phyloP scores from a whole-genome alignment of 805 yeast species.

The Candida awuae region DNA sequence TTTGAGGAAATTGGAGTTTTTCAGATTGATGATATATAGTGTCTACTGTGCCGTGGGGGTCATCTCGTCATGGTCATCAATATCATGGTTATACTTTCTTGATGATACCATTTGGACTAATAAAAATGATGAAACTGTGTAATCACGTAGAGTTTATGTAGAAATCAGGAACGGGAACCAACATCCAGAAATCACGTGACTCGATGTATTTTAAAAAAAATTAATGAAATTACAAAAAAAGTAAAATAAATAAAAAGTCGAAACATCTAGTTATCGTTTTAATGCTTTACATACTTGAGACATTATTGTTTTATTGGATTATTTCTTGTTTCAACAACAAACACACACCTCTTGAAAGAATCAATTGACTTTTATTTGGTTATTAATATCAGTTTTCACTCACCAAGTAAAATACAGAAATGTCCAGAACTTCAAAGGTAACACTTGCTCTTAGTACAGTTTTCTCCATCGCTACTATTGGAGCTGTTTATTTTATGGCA shows the following conservation, averaged over 20 bases:
- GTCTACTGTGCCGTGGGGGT: conserved; percentile 85
- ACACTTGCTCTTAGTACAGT: conserved; percentile 56
- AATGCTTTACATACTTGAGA: no score
- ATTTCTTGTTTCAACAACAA: no score
- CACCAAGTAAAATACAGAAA: conserved; percentile 18
- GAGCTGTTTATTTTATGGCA: conserved; percentile 66
- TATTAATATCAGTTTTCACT: not conserved
- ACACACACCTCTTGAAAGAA: no score
- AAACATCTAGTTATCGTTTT: no score
- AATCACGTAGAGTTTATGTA: no score
- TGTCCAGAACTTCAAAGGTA: conserved; percentile 76
- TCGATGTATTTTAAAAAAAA: not conserved
- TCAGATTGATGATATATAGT: conserved; percentile 74
- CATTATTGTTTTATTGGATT: no score
- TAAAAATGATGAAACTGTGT: conserved; percentile 14
- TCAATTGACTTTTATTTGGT: no score
- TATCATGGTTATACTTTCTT: conserved; percentile 81
- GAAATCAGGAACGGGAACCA: no score
- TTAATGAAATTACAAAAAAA: no score
- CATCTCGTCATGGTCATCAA: conserved; percentile 77
- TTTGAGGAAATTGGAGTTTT: conserved; percentile 57
- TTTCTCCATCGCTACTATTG: conserved; percentile 50
- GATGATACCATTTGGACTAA: conserved; percentile 62
- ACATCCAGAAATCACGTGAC: not conserved
- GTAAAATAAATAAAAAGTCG: no score